Percentiles rank a stretch among this genome's conserved stretches.
phyloP scores from a whole-genome alignment of 164 flowering plant species.

The Houttuynia cordata region DNA sequence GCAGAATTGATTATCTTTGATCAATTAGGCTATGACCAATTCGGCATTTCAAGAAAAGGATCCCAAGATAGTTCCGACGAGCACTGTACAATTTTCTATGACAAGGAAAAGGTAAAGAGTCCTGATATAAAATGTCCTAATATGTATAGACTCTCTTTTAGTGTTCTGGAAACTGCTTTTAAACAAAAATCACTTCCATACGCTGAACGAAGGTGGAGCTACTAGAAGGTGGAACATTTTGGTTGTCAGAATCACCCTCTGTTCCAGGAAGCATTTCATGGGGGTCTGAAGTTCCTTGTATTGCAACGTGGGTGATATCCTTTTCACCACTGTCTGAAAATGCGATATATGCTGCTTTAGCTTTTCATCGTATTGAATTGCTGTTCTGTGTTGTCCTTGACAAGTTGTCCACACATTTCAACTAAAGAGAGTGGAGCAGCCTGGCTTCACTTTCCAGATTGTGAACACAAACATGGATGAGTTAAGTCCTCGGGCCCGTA shows the following conservation, averaged over 20 bases:
- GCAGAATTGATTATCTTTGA: neutral
- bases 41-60: slow-evolving; percentile 92
- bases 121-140: neutral
- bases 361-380: neutral
- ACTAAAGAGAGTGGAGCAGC: slow-evolving; percentile 87
- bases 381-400: slow-evolving; percentile 42
- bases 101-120: slow-evolving; percentile 69
- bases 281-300: slow-evolving; percentile 81
- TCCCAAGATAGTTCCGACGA: slow-evolving; percentile 74
- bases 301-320: slow-evolving; percentile 99
- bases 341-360: neutral
- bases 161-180: neutral
- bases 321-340: slow-evolving; percentile 9
- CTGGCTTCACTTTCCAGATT: slow-evolving; percentile 89
- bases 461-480: slow-evolving; percentile 94
- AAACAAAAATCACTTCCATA: neutral
- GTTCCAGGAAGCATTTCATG: slow-evolving; percentile 92
- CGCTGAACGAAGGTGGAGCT: slow-evolving; percentile 60
- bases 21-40: slow-evolving; percentile 62
- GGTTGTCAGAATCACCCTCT: slow-evolving; percentile 97
- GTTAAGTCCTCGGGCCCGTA: slow-evolving; percentile 81
- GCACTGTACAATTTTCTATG: slow-evolving; percentile 79
- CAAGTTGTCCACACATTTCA: slow-evolving; percentile 82
- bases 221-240: slow-evolving; percentile 93
- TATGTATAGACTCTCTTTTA: neutral